Evolutionary conservation across 495 filamentous ascomycete species (phyloP).

Genomic region (Talaromyces stipitatus): DNA sequence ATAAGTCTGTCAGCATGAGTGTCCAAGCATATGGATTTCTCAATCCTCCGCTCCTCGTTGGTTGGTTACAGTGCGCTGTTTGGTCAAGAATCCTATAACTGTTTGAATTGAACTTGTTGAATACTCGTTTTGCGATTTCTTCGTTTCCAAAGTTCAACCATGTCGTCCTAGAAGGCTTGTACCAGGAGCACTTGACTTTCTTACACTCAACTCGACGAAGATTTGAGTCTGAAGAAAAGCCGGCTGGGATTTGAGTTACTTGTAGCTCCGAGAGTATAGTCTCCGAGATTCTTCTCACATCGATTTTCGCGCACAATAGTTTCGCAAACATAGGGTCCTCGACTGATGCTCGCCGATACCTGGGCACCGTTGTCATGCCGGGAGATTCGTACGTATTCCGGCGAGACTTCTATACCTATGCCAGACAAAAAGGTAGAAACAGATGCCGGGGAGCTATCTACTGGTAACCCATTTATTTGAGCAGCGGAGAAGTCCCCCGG

Average conservation of each 20-base stretch:
- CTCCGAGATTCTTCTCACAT: neutral
- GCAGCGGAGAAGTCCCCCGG: conserved; percentile 11
- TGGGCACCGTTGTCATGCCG: neutral
- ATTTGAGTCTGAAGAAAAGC: neutral
- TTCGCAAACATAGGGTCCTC: conserved; percentile 11
- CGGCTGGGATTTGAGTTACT: neutral
- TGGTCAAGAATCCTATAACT: conserved; percentile 5
- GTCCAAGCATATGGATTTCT: conserved; percentile 8
- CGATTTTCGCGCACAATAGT: conserved; percentile 4
- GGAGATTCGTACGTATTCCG: neutral
- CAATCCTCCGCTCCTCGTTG: neutral
- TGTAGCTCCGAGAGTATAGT: neutral
- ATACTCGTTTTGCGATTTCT: conserved; percentile 8
- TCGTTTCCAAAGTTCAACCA: conserved; percentile 13
- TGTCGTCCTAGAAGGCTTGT: conserved; percentile 10
- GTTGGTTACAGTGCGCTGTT: neutral
- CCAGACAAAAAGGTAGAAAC: neutral
- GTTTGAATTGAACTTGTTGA: conserved; percentile 7
- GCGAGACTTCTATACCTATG: conserved; percentile 1
- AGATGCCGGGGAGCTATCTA: conserved; percentile 4
- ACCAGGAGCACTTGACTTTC: conserved; percentile 12
- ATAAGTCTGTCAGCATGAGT: conserved; percentile 7
- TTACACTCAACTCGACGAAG: conserved; percentile 1
- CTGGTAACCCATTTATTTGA: conserved; percentile 6
- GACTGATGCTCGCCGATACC: conserved; percentile 5